Evolutionary conservation across 495 filamentous ascomycete genomes (phyloP).

Genomic region (Aspergillus kassunensis): DNA sequence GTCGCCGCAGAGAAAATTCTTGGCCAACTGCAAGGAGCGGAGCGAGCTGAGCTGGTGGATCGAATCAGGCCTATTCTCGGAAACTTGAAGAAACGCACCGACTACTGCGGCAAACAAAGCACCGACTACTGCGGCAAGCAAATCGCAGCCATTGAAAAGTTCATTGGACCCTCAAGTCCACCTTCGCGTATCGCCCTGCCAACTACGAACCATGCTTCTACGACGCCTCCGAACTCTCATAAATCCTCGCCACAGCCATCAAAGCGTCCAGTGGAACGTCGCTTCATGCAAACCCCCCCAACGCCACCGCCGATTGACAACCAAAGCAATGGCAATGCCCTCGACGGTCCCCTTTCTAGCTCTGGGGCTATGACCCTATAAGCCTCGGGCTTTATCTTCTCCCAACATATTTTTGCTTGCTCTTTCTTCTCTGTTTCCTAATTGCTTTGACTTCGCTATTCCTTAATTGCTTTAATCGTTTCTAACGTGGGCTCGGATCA

Average conservation of each 20-base stretch:
- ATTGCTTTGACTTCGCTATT: conserved; percentile 20
- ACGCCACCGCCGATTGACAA: conserved; percentile 44
- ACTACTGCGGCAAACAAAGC: conserved; percentile 80
- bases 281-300: conserved; percentile 36
- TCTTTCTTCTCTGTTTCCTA: conserved; percentile 22
- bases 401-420: conserved; percentile 35
- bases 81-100: conserved; percentile 66
- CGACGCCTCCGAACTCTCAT: conserved; percentile 44
- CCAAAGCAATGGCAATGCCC: conserved; percentile 29
- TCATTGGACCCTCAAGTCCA: conserved; percentile 46
- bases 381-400: conserved; percentile 26
- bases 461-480: conserved; percentile 23
- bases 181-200: conserved; percentile 20
- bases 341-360: no score
- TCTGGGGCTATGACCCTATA: conserved; percentile 22
- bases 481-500: conserved; percentile 44
- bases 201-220: conserved; percentile 29
- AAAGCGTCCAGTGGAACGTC: conserved; percentile 31
- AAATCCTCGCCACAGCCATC: conserved; percentile 44
- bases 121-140: conserved; percentile 77
- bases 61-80: conserved; percentile 70
- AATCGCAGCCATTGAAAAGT: conserved; percentile 65
- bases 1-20: conserved; percentile 67
- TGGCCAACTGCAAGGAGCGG: conserved; percentile 59
- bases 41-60: conserved; percentile 64